These are phyloP conservation scores for Ganoderma leucocontextum DNA, from an alignment of 1,284 basidiomycete species.

Conservation along the genomic window DNA sequence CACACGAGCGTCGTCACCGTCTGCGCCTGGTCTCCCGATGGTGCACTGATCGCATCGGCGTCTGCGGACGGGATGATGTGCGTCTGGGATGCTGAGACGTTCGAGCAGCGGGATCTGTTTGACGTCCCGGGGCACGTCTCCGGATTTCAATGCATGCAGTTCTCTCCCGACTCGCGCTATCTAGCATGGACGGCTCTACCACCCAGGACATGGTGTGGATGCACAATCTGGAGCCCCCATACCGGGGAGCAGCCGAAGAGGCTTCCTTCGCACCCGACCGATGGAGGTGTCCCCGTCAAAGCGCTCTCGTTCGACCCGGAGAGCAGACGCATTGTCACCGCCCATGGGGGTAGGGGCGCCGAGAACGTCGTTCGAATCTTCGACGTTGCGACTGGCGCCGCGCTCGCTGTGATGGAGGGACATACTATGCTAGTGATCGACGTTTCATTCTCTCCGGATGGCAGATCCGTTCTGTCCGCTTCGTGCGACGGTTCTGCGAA, in stretches of 20 bases:
- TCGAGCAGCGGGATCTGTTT: constrained; percentile 1
- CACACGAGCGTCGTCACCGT: not conserved
- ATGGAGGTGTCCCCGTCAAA: not conserved
- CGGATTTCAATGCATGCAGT: not conserved
- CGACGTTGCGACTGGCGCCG: not conserved
- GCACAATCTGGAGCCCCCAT: not conserved
- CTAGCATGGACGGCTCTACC: not conserved
- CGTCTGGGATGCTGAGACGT: constrained; percentile 8
- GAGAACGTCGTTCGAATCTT: not conserved
- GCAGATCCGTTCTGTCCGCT: not conserved
- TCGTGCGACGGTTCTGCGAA: not conserved
- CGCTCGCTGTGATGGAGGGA: not conserved
- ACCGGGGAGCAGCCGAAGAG: not conserved
- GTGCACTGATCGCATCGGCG: not conserved
- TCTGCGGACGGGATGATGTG: constrained; percentile 4
- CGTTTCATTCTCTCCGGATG: not conserved
- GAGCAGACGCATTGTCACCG: not conserved
- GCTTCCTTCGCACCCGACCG: not conserved
- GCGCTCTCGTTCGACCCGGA: not conserved
- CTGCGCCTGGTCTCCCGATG: constrained; percentile 6
- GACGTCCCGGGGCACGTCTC: not conserved
- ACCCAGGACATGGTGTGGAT: not conserved
- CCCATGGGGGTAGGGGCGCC: not conserved
- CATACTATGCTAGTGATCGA: not conserved
- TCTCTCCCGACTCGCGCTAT: not conserved